Conservation (phyloP, 2,329 filamentous ascomycete genomes). For the Penicillium sp. region DNA sequence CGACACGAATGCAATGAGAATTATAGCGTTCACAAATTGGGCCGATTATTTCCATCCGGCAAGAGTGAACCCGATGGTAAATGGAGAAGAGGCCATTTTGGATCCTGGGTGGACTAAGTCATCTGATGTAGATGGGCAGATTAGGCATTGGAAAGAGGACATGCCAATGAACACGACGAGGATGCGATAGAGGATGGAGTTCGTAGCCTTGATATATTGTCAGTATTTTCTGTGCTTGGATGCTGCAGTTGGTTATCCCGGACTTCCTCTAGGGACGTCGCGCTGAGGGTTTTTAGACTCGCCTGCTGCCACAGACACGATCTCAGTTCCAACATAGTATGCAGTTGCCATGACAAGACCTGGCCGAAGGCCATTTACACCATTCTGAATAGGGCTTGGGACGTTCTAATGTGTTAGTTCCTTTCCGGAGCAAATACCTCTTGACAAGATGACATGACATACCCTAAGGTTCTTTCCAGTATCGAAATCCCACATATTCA, state of each 20-base stretch:
- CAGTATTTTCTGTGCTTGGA: not conserved
- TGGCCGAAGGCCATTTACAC: not conserved
- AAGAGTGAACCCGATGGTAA: not conserved
- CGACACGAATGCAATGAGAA: not conserved
- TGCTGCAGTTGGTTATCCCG: not conserved
- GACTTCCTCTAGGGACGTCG: not conserved
- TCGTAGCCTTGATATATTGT: not conserved
- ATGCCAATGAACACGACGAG: not conserved
- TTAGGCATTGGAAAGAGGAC: not conserved
- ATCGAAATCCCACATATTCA: constrained; percentile 5
- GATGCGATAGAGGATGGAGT: not conserved
- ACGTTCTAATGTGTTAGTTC: not conserved
- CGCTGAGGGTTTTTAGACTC: not conserved
- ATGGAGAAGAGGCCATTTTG: not conserved
- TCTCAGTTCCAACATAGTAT: not conserved
- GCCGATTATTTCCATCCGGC: not conserved
- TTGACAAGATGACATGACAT: not conserved
- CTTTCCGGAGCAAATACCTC: not conserved
- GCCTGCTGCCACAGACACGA: not conserved
- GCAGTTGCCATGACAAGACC: not conserved
- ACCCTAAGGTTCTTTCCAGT: constrained; percentile 13
- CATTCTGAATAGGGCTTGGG: not conserved
- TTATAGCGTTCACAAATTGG: not conserved
- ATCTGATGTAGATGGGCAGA: not conserved
- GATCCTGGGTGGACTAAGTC: not conserved